These are phyloP conservation scores for Apiospora malaysiana DNA, from an alignment of 2,329 filamentous ascomycete species.

Conservation along the genomic window DNA sequence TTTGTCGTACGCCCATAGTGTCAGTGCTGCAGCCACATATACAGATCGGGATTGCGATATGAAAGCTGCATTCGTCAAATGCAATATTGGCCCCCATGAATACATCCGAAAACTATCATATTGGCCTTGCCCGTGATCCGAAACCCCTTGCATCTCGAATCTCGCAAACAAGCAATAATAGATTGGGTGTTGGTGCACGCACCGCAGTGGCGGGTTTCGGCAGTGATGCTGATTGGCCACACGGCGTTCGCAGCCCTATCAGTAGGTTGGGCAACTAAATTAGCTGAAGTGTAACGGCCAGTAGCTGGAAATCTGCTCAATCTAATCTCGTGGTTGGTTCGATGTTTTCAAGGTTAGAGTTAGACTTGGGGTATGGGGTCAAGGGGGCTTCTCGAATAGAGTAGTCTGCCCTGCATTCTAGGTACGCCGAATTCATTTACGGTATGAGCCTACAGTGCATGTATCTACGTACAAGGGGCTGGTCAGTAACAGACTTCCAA, in stretches of 20 bases:
- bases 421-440: no score
- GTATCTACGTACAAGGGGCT: no score
- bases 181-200: background rate
- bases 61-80: background rate
- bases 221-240: background rate
- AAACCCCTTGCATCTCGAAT: background rate
- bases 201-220: background rate
- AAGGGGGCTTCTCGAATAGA: background rate
- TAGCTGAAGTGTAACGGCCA: slow-evolving; percentile 12
- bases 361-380: background rate
- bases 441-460: no score
- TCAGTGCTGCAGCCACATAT: background rate
- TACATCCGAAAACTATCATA: no score
- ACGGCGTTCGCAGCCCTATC: background rate
- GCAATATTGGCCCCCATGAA: background rate
- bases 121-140: background rate
- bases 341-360: background rate
- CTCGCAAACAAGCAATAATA: background rate
- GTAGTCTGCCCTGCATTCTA: background rate
- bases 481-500: background rate
- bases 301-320: background rate
- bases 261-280: background rate
- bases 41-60: no score
- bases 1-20: background rate
- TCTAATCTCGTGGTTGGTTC: background rate